Evolutionary conservation across 2,329 filamentous ascomycete genomes (phyloP).

Genomic region (Celoporthe dispersa): DNA sequence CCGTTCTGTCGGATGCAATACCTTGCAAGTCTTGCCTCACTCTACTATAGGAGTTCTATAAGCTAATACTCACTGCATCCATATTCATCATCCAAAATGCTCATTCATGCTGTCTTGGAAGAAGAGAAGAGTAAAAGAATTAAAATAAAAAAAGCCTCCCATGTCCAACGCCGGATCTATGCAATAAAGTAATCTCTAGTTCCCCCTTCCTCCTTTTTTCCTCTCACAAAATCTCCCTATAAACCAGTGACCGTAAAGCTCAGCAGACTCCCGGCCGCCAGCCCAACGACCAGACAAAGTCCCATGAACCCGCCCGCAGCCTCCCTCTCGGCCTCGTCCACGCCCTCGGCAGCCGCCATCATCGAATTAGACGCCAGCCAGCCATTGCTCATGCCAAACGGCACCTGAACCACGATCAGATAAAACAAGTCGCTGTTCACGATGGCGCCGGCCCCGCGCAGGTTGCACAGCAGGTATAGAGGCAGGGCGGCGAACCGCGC

Average conservation of each 20-base stretch:
- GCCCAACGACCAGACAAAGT: conserved; percentile 80
- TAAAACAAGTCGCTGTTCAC: conserved; percentile 88
- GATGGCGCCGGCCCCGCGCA: conserved; percentile 73
- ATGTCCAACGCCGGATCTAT: conserved; percentile 18
- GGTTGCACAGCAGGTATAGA: conserved; percentile 88
- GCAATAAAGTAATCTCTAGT: conserved; percentile 4
- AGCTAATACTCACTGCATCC: background rate
- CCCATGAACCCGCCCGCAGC: conserved; percentile 95
- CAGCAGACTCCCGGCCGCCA: conserved; percentile 83
- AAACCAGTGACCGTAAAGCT: conserved; percentile 75
- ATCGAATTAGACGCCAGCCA: conserved; percentile 87
- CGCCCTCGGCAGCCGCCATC: conserved; percentile 85
- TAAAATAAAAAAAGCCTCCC: too few species aligned
- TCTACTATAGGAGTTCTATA: background rate
- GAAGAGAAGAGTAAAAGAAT: too few species aligned
- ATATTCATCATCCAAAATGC: background rate
- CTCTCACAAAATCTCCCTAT: background rate
- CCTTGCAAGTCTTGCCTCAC: background rate
- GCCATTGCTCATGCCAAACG: conserved; percentile 85
- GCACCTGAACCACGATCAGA: conserved; percentile 77
- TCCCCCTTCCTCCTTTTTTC: too few species aligned
- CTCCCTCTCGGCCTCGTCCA: conserved; percentile 81
- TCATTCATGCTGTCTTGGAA: background rate
- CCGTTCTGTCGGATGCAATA: background rate
- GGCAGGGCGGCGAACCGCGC: conserved; percentile 75